Evolutionary conservation across 306 rosid genomes (phyloP), one percentile per base, ranked within the genome.

Genomic region (Pterocarpus santalinus): DNA sequence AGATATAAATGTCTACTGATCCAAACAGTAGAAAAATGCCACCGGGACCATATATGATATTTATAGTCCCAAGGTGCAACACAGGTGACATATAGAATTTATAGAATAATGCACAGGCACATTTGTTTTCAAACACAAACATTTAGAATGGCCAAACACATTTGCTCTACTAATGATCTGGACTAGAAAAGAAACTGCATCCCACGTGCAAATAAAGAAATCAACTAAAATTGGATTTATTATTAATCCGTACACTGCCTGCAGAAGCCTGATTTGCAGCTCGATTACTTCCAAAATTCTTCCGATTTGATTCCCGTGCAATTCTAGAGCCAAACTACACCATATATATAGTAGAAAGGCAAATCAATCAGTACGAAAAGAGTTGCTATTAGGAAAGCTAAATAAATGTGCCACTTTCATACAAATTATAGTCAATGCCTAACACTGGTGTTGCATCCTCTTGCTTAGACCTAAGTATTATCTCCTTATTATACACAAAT

Each of bases 181-280:
- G 49, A 44, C 5, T 52, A 43, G 41, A 22, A 63, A 51, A 33
- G 12, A 33, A 64, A 12, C 63, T 4, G 65, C 5, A 38, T 30
- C 74, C 65, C 28, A 22, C 28, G 28, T 1, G 51, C 38, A 55
- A 46, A 46, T 65, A 13, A 67, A 53, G 15, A 57, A 51, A 72
- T 86, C 72, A 92, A 43, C 56, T 64, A 76, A 62, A 38, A 32
- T 86, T 73, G 34, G 79, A 77, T 72, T 65, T 84, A 46, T 65
- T 80, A 78, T 84, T 77, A 84, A 95, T 89, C 84, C 66, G 87
- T 46, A 80, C 98, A 77, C 99, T 95, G 65, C 99, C 99, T 8
- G 98, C 99, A 33, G 97, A 93, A 5, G 91, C 97, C 78, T 93
- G 99, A 82, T 95, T 95, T 53, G 99, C 99, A 0, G 99, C 99